Conservation (phyloP, 345 rosid genomes). For the Leavenworthia alabamica region DNA sequence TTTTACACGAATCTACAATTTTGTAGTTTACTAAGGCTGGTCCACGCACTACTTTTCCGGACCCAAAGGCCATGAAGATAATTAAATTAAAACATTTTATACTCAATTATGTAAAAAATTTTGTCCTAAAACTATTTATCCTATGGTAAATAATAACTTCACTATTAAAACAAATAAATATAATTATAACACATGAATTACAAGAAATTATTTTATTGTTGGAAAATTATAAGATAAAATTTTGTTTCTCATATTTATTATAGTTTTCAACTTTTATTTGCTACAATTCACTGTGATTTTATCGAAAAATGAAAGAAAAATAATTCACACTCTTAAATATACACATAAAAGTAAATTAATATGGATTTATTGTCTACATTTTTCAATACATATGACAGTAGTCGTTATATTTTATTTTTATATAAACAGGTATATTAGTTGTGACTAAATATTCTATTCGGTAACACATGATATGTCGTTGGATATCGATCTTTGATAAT, state of each 20-base stretch:
- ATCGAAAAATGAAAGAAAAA: no score
- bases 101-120: neutral
- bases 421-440: neutral
- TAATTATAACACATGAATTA: neutral
- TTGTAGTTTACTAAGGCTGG: constrained; percentile 12
- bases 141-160: neutral
- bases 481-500: neutral
- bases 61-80: neutral
- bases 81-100: neutral
- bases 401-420: neutral
- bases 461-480: neutral
- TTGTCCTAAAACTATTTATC: neutral
- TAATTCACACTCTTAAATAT: no score
- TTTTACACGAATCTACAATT: constrained; percentile 8
- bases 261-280: no score
- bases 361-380: neutral
- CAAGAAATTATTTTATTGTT: no score
- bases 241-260: neutral
- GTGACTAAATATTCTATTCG: neutral
- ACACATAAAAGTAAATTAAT: no score
- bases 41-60: constrained; percentile 10
- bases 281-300: no score
- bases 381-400: neutral
- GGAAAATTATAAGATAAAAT: no score
- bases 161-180: no score